Evolutionary conservation across 106 monocot genomes (phyloP).

Genomic region (Dendrobium huoshanense): DNA sequence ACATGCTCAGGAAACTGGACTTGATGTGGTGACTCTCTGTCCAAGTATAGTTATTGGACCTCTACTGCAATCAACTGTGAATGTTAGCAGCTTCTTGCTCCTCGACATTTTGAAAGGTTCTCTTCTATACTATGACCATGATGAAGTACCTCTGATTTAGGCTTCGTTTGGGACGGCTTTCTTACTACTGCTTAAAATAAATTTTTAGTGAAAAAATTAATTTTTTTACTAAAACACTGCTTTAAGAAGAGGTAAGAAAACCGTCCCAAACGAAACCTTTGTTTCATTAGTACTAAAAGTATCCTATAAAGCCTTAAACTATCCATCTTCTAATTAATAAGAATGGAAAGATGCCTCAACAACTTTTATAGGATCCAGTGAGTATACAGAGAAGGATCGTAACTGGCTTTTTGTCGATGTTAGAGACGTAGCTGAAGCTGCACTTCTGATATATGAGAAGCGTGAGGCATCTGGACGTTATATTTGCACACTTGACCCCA

Average conservation of each 20-base stretch:
- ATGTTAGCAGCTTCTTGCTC: conserved; percentile 44
- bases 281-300: too few species aligned
- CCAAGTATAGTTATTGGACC: conserved; percentile 51
- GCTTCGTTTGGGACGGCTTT: too few species aligned
- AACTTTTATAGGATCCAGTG: neutral
- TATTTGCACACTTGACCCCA: conserved; percentile 21
- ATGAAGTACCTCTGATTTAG: too few species aligned
- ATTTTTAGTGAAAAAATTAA: too few species aligned
- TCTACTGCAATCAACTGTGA: conserved; percentile 51
- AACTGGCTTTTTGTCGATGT: conserved; percentile 37
- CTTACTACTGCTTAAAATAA: too few species aligned
- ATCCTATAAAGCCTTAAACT: too few species aligned
- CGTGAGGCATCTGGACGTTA: conserved; percentile 53
- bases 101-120: conserved; percentile 57
- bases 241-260: too few species aligned
- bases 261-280: too few species aligned
- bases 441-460: conserved; percentile 53
- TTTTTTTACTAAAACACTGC: too few species aligned
- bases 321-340: too few species aligned
- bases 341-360: too few species aligned
- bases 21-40: conserved; percentile 55
- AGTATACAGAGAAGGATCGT: neutral
- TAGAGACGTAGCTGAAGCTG: conserved; percentile 58
- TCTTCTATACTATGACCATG: neutral
- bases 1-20: conserved; percentile 30